Percentiles rank a stretch among this genome's conserved stretches.
Evolutionary conservation across 2,329 filamentous ascomycete genomes (phyloP).

Genomic region (Phialophora verrucosa): DNA sequence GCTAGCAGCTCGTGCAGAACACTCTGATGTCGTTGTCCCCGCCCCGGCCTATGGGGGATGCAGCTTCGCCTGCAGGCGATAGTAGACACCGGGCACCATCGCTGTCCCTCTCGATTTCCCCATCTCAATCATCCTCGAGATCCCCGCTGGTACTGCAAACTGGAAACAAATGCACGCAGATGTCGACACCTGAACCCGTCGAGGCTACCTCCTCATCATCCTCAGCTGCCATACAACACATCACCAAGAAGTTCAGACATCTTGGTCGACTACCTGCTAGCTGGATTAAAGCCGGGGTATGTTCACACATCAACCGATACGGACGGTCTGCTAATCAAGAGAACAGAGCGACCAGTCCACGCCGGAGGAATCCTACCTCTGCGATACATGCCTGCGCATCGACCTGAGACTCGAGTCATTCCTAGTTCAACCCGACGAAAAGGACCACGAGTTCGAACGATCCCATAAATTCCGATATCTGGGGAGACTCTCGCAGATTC

Average conservation of each 20-base stretch:
- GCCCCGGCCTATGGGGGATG: slow-evolving; percentile 10
- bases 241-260: slow-evolving; percentile 36
- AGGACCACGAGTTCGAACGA: slow-evolving; percentile 27
- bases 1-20: background rate
- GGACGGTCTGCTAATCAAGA: slow-evolving; percentile 14
- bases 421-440: slow-evolving; percentile 29
- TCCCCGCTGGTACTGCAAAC: slow-evolving; percentile 10
- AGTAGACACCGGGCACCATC: background rate
- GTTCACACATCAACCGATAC: background rate
- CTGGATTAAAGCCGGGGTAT: slow-evolving; percentile 32
- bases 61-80: slow-evolving; percentile 16
- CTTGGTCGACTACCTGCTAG: slow-evolving; percentile 34
- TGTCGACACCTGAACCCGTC: slow-evolving; percentile 31
- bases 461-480: slow-evolving; percentile 36
- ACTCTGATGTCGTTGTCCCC: slow-evolving; percentile 6
- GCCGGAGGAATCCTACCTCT: slow-evolving; percentile 36
- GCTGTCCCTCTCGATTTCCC: slow-evolving; percentile 17
- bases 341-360: slow-evolving; percentile 24
- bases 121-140: slow-evolving; percentile 22
- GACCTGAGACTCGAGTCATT: slow-evolving; percentile 38
- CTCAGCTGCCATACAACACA: slow-evolving; percentile 26
- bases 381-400: slow-evolving; percentile 36
- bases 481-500: slow-evolving; percentile 36
- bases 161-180: slow-evolving; percentile 30
- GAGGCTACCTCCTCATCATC: slow-evolving; percentile 25